Conservation (phyloP, 176 grass and related monocot genomes). For the Thinopyrum elongatum region DNA sequence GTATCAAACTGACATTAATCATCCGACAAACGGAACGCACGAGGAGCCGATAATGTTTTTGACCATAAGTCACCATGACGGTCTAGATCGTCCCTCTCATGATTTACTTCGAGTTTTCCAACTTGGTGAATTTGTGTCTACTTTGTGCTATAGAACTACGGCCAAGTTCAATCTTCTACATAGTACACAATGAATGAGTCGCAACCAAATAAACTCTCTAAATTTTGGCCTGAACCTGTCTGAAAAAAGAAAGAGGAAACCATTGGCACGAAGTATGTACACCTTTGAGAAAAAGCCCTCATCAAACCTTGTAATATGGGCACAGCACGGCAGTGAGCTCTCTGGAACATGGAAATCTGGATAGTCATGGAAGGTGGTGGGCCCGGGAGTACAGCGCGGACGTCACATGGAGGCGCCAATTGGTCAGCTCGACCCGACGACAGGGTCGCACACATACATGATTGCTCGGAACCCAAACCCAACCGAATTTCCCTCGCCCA, state of each 20-base stretch:
- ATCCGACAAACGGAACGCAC: too few relatives aligned
- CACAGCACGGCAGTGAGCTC: not conserved
- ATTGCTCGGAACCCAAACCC: conserved; percentile 3
- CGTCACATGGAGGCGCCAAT: conserved; percentile 28
- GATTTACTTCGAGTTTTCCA: not conserved
- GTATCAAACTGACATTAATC: too few relatives aligned
- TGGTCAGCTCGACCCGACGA: not conserved
- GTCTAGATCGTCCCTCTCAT: not conserved
- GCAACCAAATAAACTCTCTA: too few relatives aligned
- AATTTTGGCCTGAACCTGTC: too few relatives aligned
- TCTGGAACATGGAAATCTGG: not conserved
- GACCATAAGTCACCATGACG: not conserved
- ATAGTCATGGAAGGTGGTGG: conserved; percentile 5
- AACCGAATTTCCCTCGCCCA: not conserved
- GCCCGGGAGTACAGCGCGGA: conserved; percentile 31
- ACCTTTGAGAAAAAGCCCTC: not conserved
- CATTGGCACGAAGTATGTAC: not conserved
- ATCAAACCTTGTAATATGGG: not conserved
- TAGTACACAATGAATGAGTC: too few relatives aligned
- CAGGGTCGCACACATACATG: not conserved
- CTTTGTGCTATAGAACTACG: not conserved
- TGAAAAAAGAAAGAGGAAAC: too few relatives aligned
- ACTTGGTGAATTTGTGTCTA: too few relatives aligned
- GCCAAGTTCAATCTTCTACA: not conserved
- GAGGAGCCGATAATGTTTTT: not conserved